Conservation (phyloP, 2,329 filamentous ascomycete genomes). For the Geosmithia flava region DNA sequence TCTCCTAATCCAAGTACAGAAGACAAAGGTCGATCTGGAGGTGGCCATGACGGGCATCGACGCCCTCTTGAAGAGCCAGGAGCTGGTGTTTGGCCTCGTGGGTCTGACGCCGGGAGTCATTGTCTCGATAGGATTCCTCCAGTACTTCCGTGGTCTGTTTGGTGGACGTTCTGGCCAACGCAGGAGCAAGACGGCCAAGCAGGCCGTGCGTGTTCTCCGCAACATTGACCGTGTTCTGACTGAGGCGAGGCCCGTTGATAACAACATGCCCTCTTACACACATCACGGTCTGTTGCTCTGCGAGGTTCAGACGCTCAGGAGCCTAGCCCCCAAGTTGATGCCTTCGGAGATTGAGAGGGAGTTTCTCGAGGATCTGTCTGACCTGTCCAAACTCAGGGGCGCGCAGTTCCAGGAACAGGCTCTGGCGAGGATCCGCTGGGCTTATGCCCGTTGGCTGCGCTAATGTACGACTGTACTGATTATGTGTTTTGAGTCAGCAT, state of each 20-base stretch:
- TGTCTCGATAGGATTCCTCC: conserved; percentile 61
- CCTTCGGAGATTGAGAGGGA: conserved; percentile 67
- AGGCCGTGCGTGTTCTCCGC: conserved; percentile 65
- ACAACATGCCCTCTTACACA: conserved; percentile 75
- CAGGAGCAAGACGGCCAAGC: conserved; percentile 51
- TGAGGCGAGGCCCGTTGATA: conserved; percentile 55
- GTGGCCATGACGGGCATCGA: conserved; percentile 95
- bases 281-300: conserved; percentile 84
- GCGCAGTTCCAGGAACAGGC: conserved; percentile 68
- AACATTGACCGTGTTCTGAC: conserved; percentile 78
- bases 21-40: conserved; percentile 97
- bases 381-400: conserved; percentile 73
- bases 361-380: conserved; percentile 78
- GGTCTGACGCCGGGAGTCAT: conserved; percentile 88
- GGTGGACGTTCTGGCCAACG: conserved; percentile 58
- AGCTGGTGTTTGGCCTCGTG: conserved; percentile 95
- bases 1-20: conserved; percentile 91
- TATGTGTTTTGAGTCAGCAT: not conserved
- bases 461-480: conserved; percentile 7
- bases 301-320: conserved; percentile 74
- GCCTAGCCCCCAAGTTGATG: conserved; percentile 46
- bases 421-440: conserved; percentile 78
- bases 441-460: conserved; percentile 66
- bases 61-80: conserved; percentile 85
- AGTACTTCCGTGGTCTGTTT: conserved; percentile 59